These are phyloP conservation scores for Calonectria honghensis DNA, from an alignment of 2,329 filamentous ascomycete genomes.

Conservation along the genomic window DNA sequence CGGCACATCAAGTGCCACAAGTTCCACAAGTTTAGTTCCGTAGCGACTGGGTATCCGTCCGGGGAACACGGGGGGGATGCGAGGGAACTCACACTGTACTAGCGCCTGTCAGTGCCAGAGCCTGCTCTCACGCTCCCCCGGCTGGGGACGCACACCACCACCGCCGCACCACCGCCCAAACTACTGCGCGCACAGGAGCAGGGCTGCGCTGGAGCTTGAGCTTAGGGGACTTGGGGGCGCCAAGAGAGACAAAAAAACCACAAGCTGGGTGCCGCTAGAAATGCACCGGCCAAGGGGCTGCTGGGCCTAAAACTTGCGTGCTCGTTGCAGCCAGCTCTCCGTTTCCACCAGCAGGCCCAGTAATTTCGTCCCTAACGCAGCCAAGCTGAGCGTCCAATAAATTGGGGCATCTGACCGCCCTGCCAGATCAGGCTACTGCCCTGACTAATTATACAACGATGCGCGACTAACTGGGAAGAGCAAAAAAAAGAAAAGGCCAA, in stretches of 20 bases:
- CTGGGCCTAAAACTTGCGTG: neutral
- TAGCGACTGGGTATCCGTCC: constrained; percentile 14
- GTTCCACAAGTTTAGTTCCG: constrained; percentile 7
- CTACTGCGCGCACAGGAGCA: constrained; percentile 26
- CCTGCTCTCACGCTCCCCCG: neutral
- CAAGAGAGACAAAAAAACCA: neutral
- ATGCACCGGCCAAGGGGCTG: constrained; percentile 10
- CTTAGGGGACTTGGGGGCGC: neutral
- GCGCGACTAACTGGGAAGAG: constrained; percentile 10
- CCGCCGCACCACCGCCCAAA: constrained; percentile 24
- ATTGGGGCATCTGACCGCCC: constrained; percentile 22
- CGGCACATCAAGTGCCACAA: constrained; percentile 31
- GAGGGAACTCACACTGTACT: constrained; percentile 14
- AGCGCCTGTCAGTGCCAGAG: constrained; percentile 6
- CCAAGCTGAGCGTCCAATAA: constrained; percentile 18
- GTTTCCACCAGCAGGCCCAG: constrained; percentile 13
- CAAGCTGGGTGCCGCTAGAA: constrained; percentile 15
- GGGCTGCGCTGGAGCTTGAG: constrained; percentile 16
- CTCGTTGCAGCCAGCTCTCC: constrained; percentile 11
- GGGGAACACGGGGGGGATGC: constrained; percentile 36
- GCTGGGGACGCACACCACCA: constrained; percentile 19
- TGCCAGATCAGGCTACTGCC: constrained; percentile 31
- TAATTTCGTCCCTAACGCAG: constrained; percentile 18
- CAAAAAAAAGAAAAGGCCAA: constrained; percentile 12
- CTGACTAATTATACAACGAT: constrained; percentile 15